These are phyloP conservation scores for Trichophyton equinum DNA, from an alignment of 2,329 filamentous ascomycete species.

Conservation along the genomic window DNA sequence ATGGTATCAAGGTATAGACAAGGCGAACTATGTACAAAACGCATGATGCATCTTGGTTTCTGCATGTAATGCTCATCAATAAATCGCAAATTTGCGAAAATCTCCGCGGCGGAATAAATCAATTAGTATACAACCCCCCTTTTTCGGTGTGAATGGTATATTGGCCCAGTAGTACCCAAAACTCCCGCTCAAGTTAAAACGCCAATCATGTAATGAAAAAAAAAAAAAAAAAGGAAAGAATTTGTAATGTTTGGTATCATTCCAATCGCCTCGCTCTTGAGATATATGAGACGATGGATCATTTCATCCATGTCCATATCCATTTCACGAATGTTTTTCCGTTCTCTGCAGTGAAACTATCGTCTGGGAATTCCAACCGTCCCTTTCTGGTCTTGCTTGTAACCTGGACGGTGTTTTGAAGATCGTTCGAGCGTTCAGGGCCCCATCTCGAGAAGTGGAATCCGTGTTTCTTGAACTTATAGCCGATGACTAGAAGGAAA, in stretches of 20 bases:
- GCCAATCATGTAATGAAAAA: background rate
- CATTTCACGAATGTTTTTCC: slow-evolving; percentile 20
- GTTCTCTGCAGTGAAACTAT: slow-evolving; percentile 25
- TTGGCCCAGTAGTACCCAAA: background rate
- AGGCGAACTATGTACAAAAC: slow-evolving; percentile 1
- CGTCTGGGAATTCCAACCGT: slow-evolving; percentile 26
- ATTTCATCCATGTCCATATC: slow-evolving; percentile 32
- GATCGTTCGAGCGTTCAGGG: slow-evolving; percentile 26
- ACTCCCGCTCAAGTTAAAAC: background rate
- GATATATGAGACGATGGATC: background rate
- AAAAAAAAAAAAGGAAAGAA: background rate
- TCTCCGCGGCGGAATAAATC: background rate
- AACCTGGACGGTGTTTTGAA: slow-evolving; percentile 28
- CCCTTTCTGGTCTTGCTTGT: slow-evolving; percentile 24
- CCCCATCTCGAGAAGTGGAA: slow-evolving; percentile 24
- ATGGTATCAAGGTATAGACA: background rate
- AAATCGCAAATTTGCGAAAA: background rate
- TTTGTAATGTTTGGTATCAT: background rate
- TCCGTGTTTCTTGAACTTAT: slow-evolving; percentile 29
- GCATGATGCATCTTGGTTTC: background rate
- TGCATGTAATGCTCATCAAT: background rate
- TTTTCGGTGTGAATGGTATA: slow-evolving; percentile 1
- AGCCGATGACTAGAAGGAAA: slow-evolving; percentile 27
- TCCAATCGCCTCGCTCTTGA: background rate
- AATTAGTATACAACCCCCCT: background rate